Percentiles rank a stretch among this genome's conserved stretches.
Conservation (phyloP, 306 rosid genomes). For the Citrullus amarus region DNA sequence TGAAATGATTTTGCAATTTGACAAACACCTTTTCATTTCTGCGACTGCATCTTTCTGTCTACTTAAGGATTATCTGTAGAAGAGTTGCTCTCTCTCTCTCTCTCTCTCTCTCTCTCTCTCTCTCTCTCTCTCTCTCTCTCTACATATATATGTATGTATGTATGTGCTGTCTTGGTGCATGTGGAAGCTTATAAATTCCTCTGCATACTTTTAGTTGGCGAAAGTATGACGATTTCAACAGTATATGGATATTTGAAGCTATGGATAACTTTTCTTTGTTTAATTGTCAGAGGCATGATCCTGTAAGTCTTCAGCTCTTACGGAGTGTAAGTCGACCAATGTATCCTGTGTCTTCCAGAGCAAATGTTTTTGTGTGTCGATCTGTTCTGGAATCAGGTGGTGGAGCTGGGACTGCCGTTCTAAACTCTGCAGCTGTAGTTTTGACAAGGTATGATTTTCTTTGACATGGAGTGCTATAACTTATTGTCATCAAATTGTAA, state of each 20-base stretch:
- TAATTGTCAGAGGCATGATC: constrained; percentile 45
- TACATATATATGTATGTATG: too few relatives aligned
- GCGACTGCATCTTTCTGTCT: neutral
- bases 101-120: too few relatives aligned
- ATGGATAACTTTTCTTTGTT: constrained; percentile 11
- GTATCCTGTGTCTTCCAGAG: constrained; percentile 49
- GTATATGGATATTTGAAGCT: constrained; percentile 15
- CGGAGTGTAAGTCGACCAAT: constrained; percentile 37
- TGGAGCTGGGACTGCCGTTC: constrained; percentile 41
- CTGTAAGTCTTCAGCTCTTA: constrained; percentile 46
- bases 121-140: neutral
- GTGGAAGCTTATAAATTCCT: neutral
- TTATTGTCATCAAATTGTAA: neutral
- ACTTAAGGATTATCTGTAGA: neutral
- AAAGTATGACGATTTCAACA: neutral
- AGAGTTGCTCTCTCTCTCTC: neutral
- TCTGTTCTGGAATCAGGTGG: constrained; percentile 62
- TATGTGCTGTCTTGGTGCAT: neutral
- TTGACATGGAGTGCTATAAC: neutral
- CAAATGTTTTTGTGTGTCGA: constrained; percentile 55
- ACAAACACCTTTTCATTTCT: neutral
- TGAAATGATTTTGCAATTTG: constrained; percentile 9
- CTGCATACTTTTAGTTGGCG: neutral
- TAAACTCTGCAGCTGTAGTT: constrained; percentile 59
- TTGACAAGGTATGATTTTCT: constrained; percentile 39